phyloP scores from a whole-genome alignment of 306 rosid genomes.

The Cucurbita maxima region DNA sequence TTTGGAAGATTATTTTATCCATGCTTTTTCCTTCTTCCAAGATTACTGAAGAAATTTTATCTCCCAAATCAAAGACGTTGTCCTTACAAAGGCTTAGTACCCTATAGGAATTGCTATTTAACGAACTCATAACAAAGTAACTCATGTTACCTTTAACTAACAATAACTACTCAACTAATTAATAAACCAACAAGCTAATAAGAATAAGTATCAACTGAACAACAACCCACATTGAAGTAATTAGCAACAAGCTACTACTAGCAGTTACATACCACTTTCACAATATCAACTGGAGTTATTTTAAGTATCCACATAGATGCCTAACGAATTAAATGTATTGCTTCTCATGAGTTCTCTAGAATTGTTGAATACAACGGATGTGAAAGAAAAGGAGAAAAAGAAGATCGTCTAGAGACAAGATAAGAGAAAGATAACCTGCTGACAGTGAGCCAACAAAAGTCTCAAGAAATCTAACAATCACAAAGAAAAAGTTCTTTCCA shows the following conservation, averaged over 20 bases:
- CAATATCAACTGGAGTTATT: background rate
- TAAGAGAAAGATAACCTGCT: constrained; percentile 42
- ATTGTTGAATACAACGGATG: background rate
- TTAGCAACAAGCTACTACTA: background rate
- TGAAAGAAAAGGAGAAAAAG: background rate
- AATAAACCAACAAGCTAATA: background rate
- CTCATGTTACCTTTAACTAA: background rate
- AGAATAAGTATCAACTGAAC: background rate
- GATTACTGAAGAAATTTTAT: background rate
- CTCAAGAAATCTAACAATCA: constrained; percentile 84
- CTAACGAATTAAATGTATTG: background rate
- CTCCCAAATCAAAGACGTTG: background rate
- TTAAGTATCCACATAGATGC: background rate
- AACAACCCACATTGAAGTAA: background rate
- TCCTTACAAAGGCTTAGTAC: background rate
- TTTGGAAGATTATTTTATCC: background rate
- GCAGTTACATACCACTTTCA: background rate
- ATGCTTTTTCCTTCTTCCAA: background rate
- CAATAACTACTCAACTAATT: background rate
- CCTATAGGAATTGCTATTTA: background rate
- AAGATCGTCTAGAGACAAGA: background rate
- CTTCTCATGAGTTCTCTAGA: background rate
- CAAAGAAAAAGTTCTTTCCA: constrained; percentile 65
- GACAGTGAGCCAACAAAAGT: constrained; percentile 97
- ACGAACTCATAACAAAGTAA: background rate